These are phyloP conservation scores for Saposhnikovia divaricata DNA, from an alignment of 129 eudicot genomes.

Conservation along the genomic window DNA sequence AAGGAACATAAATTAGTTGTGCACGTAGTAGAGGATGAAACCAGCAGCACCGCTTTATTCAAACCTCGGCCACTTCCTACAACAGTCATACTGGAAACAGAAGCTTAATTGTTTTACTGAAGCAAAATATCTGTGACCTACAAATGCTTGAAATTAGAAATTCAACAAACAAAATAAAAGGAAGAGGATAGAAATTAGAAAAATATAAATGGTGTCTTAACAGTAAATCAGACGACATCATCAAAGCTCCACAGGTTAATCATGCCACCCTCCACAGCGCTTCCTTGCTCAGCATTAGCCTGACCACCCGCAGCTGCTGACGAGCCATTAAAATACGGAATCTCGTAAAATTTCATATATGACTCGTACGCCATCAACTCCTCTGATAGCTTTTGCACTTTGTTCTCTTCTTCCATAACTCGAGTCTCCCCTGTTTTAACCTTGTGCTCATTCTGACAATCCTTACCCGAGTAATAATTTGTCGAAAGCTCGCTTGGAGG, in stretches of 20 bases:
- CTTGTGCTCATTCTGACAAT: neutral
- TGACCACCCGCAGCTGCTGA: slow-evolving; percentile 15
- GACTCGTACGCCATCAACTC: slow-evolving; percentile 46
- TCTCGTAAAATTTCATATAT: slow-evolving; percentile 76
- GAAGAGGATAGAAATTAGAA: no score
- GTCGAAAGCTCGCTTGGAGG: slow-evolving; percentile 1
- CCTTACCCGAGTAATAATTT: neutral
- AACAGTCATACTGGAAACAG: no score
- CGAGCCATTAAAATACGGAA: slow-evolving; percentile 73
- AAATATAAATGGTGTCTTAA: no score
- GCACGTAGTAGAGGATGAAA: neutral
- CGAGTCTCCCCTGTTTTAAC: neutral
- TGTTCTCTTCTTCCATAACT: neutral
- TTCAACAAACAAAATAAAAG: no score
- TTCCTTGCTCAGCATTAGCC: slow-evolving; percentile 28
- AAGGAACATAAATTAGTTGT: no score
- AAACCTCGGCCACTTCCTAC: neutral
- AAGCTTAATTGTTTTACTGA: no score
- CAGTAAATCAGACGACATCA: slow-evolving; percentile 21
- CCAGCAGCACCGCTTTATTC: neutral
- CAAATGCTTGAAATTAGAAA: neutral
- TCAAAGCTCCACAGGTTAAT: slow-evolving; percentile 80
- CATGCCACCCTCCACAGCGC: slow-evolving; percentile 34
- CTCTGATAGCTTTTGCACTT: neutral
- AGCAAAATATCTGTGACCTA: no score